A percentile compares a stretch with the other conserved stretches of the same genome.
Evolutionary conservation across 352 stramenopile genomes (phyloP).

Genomic region (Vaucheria bursata): DNA sequence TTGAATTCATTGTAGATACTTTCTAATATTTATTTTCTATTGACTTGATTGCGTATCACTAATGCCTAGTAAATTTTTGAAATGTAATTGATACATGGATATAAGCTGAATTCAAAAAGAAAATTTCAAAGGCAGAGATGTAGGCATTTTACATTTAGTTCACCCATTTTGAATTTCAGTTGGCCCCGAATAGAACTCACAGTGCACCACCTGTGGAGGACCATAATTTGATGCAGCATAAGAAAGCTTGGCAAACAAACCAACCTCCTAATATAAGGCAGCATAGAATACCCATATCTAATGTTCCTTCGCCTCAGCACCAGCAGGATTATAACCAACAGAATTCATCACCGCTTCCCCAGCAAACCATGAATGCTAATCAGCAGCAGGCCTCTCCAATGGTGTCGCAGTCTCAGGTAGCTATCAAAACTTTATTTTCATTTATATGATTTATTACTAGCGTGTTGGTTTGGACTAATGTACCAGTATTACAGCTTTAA

Average conservation of each 20-base stretch:
- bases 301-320: not conserved
- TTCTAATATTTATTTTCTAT: too few species aligned
- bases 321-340: not conserved
- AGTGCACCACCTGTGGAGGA: slow-evolving; percentile 1
- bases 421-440: too few species aligned
- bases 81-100: too few species aligned
- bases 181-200: slow-evolving; percentile 1
- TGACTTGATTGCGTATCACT: too few species aligned
- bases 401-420: not conserved
- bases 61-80: too few species aligned
- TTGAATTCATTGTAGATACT: too few species aligned
- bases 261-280: not conserved
- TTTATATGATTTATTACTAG: too few species aligned
- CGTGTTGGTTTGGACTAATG: too few species aligned
- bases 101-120: too few species aligned
- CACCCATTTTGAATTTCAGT: not conserved
- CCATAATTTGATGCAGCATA: not conserved
- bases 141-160: too few species aligned
- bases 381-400: not conserved
- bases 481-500: too few species aligned
- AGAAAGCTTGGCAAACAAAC: not conserved
- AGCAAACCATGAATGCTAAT: not conserved
- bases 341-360: not conserved
- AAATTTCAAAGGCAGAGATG: too few species aligned
- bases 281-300: not conserved